Conservation (phyloP, 306 rosid species). For the Ziziphus jujuba region DNA sequence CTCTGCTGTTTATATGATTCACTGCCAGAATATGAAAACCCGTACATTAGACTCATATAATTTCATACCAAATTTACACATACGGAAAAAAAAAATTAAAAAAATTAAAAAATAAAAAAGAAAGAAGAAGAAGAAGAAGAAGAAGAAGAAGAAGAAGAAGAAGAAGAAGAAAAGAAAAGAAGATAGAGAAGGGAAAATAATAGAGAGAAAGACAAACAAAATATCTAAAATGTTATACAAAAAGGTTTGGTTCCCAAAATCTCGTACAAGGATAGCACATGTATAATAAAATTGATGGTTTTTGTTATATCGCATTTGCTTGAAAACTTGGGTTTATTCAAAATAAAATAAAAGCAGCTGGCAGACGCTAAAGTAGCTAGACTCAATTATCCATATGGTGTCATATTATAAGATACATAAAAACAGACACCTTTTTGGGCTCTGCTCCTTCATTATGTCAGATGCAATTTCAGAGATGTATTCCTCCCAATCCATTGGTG, state of each 20-base stretch:
- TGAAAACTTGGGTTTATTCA: not conserved
- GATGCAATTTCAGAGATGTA: constrained; percentile 81
- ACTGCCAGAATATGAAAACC: too few relatives aligned
- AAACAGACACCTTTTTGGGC: constrained; percentile 84
- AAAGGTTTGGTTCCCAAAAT: not conserved
- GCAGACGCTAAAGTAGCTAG: not conserved
- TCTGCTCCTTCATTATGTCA: constrained; percentile 96
- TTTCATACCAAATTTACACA: too few relatives aligned
- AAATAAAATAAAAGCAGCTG: not conserved
- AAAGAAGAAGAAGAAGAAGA: too few relatives aligned
- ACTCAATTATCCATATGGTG: not conserved
- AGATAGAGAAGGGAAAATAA: too few relatives aligned
- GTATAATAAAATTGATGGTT: not conserved
- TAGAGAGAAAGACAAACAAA: too few relatives aligned
- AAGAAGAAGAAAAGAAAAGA: too few relatives aligned
- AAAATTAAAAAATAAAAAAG: too few relatives aligned
- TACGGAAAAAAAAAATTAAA: too few relatives aligned
- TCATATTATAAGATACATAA: constrained; percentile 7
- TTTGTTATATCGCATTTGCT: not conserved
- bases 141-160: too few relatives aligned
- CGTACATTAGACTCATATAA: too few relatives aligned
- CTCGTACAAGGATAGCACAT: not conserved
- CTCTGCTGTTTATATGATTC: too few relatives aligned
- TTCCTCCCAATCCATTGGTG: constrained; percentile 99
- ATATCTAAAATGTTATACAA: too few relatives aligned